Base-by-base conservation (phyloP, 129 eudicot genomes). In the Flaveria trinervia region DNA sequence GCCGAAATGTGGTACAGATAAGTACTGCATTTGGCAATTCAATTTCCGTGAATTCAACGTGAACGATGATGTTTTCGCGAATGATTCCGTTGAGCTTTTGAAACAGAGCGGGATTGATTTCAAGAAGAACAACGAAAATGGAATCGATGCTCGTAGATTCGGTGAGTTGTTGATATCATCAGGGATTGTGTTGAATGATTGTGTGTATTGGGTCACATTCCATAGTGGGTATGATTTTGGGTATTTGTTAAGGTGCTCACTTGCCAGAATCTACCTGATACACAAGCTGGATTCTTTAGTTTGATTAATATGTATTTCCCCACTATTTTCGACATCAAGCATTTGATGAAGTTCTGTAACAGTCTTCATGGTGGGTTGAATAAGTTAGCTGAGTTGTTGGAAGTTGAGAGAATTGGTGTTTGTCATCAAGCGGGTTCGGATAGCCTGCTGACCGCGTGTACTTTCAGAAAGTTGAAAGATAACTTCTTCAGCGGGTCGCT, bases 181-280 rank as follows among this genome's bases (percentile, higher is more conserved):
- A 8, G 97, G 97, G 77, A 80, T 92, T 74, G 97, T 92, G 49
- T 72, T 92, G 86, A 92, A 92, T 74, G 89, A 87, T 52, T 56
- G 41, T 79, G 96, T 92, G 30, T 70, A 61, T 79, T 92, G 97
- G 97, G 93, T 92, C 23, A 92, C 97, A 0, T 92, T 89, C 39
- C 96, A 92, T 39, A 92, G 97, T 57, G 97, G 97, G 23, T 89
- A 92, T 84, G 97, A 92, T 87, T 92, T 89, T 18, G 96, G 96
- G 26, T 92, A 92, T 74, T 74, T 92, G 89, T 78, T 92, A 30
- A 92, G 88, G 75, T 89, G 77, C 72, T 92, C 83, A 85, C 88
- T 22, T 87, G 97, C 74, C 89, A 83, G 71, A 62, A 80, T 74
- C 67, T 92, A 54, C 97, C 97, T 9, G 93, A 92, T 17, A 82